These are phyloP conservation scores for Persicaria maculosa DNA, from an alignment of 148 eudicot species.

Conservation along the genomic window DNA sequence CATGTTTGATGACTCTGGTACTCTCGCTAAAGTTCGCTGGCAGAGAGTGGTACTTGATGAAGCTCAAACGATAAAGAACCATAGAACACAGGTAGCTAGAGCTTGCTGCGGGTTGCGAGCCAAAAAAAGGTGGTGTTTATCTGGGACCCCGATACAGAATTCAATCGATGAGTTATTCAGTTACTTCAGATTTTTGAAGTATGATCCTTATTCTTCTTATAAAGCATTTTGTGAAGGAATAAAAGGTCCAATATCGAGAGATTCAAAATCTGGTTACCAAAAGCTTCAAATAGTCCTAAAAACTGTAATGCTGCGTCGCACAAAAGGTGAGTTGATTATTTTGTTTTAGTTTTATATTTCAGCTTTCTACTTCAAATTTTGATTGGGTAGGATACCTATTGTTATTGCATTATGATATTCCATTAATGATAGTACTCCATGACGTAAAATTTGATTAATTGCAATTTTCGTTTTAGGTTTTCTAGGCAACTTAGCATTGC, in stretches of 20 bases:
- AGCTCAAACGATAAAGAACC: slow-evolving; percentile 94
- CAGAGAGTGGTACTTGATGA: slow-evolving; percentile 93
- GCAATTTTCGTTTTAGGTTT: too few relatives aligned
- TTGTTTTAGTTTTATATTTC: too few relatives aligned
- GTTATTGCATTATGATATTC: too few relatives aligned
- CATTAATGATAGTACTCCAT: too few relatives aligned
- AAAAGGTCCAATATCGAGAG: slow-evolving; percentile 70
- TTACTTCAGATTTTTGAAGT: slow-evolving; percentile 84
- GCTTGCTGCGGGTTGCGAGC: slow-evolving; percentile 97
- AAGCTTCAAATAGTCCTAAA: slow-evolving; percentile 86
- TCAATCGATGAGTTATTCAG: slow-evolving; percentile 88
- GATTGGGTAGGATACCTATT: too few relatives aligned
- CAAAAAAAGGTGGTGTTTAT: slow-evolving; percentile 92
- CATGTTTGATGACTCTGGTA: slow-evolving; percentile 48
- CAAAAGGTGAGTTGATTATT: slow-evolving; percentile 60
- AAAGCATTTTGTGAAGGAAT: slow-evolving; percentile 51
- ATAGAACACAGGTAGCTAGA: slow-evolving; percentile 90
- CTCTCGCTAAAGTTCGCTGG: slow-evolving; percentile 89
- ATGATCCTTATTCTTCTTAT: slow-evolving; percentile 68
- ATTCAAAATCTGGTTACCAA: slow-evolving; percentile 72
- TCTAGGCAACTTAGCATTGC: too few relatives aligned
- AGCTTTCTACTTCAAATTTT: too few relatives aligned
- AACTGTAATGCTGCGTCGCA: slow-evolving; percentile 87
- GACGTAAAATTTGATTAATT: too few relatives aligned
- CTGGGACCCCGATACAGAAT: slow-evolving; percentile 98